Conservation (phyloP, 2,329 filamentous ascomycete species). For the Atkinsonella texensis region DNA sequence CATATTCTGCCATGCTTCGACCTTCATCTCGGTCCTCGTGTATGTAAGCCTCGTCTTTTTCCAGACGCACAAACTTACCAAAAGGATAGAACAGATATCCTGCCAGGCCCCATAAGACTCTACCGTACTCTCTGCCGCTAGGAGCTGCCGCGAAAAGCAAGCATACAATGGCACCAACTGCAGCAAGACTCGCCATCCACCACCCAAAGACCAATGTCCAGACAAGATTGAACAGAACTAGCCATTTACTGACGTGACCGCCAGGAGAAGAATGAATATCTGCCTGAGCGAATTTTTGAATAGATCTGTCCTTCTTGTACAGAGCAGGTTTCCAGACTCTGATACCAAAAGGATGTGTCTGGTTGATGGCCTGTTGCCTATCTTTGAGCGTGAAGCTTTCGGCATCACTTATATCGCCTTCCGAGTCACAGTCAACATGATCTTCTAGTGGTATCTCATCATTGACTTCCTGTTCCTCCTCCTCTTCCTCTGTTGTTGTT, state of each 20-base stretch:
- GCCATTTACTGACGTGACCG: constrained; percentile 69
- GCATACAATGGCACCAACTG: constrained; percentile 64
- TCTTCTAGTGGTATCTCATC: constrained; percentile 34
- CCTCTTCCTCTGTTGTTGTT: constrained; percentile 10
- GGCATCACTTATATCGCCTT: constrained; percentile 70
- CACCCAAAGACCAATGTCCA: constrained; percentile 93
- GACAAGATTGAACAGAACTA: constrained; percentile 76
- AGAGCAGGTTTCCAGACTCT: constrained; percentile 96
- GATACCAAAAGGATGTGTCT: constrained; percentile 97
- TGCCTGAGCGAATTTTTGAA: constrained; percentile 89
- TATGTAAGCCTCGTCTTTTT: constrained; percentile 86
- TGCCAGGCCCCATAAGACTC: constrained; percentile 70
- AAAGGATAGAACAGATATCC: constrained; percentile 92
- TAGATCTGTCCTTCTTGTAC: constrained; percentile 95
- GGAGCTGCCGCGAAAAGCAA: constrained; percentile 67
- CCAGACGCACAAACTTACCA: constrained; percentile 85
- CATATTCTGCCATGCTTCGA: constrained; percentile 94
- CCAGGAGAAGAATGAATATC: constrained; percentile 95
- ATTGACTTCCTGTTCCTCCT: constrained; percentile 14
- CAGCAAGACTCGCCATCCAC: constrained; percentile 78
- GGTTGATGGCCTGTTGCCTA: constrained; percentile 93
- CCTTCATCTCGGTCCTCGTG: constrained; percentile 94
- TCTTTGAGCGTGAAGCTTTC: constrained; percentile 98
- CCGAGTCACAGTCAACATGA: constrained; percentile 49
- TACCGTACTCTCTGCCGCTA: constrained; percentile 76